Base-by-base conservation (phyloP, 2,329 filamentous ascomycete genomes). In the Dactylellina cionopaga region DNA sequence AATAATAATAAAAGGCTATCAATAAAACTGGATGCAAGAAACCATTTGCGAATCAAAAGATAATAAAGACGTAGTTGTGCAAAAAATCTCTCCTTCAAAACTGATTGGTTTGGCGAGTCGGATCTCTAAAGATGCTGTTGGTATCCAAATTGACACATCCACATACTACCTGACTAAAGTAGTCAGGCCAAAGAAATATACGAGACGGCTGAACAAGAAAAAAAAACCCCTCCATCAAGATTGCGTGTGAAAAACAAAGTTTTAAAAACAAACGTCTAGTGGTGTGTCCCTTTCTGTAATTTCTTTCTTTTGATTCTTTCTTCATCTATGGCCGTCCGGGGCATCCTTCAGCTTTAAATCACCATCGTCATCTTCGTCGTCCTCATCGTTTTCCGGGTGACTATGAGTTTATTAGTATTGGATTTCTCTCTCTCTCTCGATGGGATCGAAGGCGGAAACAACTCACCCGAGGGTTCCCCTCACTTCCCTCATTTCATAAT, bases 401-500 rank as follows among this genome's bases (percentile, higher is more conserved):
- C 66, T 71, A 17, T 25, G 27, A 9, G n/a, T 9, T n/a, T n/a
- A 43, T 11, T 17, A 19, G 13, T 49, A 39, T 19, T 19, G 17
- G 2, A n/a, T n/a, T n/a, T 25, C 17, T 17, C n/a, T 55, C 29
- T 22, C 37, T 24, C 10, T 17, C 5, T 35, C 7, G 7, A 19
- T 15, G 19, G 6, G 6, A 10, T 43, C 10, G 27, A 37, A 15
- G 37, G 5, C 13, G 13, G 22, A 13, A n/a, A 22, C 0, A 19
- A 43, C 84, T 75, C 80, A 89, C 88, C 92, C 93, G 75, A 99
- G 86, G 58, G 98, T 82, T 78, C 89, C 87, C 78, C 95, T 96
- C 68, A 97, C 92, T 79, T 95, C 90, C 82, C 88, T 92, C 95
- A 99, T 99, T 85, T 99, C 95, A 81, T 99, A 99, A 81, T 99